phyloP scores from a whole-genome alignment of 2,329 filamentous ascomycete species.

The Talaromyces albobiverticillius region DNA sequence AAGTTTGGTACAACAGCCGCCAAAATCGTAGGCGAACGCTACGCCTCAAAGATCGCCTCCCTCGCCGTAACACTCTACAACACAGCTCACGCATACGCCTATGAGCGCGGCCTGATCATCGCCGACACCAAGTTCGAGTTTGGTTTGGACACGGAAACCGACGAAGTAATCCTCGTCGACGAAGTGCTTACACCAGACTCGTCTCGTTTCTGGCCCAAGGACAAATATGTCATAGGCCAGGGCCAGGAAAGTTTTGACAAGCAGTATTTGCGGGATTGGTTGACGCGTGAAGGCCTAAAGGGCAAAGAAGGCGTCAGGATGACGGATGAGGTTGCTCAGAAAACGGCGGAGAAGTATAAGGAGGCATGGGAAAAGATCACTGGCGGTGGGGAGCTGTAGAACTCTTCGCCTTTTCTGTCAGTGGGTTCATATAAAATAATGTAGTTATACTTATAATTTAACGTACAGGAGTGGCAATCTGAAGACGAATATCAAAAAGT shows the following conservation, averaged over 20 bases:
- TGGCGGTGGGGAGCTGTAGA: slow-evolving; percentile 43
- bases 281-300: slow-evolving; percentile 69
- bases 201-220: slow-evolving; percentile 81
- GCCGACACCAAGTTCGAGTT: slow-evolving; percentile 79
- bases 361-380: slow-evolving; percentile 73
- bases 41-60: slow-evolving; percentile 64
- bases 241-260: slow-evolving; percentile 88
- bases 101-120: slow-evolving; percentile 68
- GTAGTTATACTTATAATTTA: slow-evolving; percentile 2
- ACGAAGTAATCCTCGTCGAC: slow-evolving; percentile 72
- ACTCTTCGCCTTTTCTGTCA: slow-evolving; percentile 10
- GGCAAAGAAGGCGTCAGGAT: slow-evolving; percentile 70
- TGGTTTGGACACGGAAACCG: slow-evolving; percentile 62
- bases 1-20: slow-evolving; percentile 38
- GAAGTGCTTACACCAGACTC: slow-evolving; percentile 83
- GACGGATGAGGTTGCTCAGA: slow-evolving; percentile 66
- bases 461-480: background rate
- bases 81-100: slow-evolving; percentile 42
- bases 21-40: slow-evolving; percentile 62
- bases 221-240: slow-evolving; percentile 67
- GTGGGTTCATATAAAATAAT: background rate
- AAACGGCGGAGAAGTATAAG: slow-evolving; percentile 69
- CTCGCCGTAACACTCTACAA: slow-evolving; percentile 65
- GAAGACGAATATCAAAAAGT: background rate
- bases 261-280: slow-evolving; percentile 78